Base-by-base conservation (phyloP, 2,329 filamentous ascomycete species). In the Corinectria fuckeliana region DNA sequence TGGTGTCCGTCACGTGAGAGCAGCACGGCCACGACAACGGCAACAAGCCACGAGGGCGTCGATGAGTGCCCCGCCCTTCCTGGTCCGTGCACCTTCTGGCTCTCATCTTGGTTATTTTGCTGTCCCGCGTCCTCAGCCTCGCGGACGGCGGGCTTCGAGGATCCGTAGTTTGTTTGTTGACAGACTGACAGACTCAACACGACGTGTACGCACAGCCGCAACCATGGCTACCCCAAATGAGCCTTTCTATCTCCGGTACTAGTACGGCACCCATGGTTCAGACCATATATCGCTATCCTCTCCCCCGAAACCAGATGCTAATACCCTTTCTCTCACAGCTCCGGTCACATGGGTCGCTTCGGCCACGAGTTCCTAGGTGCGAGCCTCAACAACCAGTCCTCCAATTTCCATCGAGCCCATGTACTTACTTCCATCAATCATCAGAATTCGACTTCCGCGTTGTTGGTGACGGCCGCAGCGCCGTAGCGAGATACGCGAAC, bases 291-390 rank as follows among this genome's bases (percentile, higher is more conserved):
- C 42, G 25, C 14, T 7, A 21, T 14, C 16, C 14, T n/a, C n/a
- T 16, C 36, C 36, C 14, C 3, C 2, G 18, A 36, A 44, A 48
- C 25, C 42, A 41, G 41, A 47, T 67, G 26, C 58, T 63, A 60
- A 62, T 58, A 49, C 50, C 60, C 47, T 49, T 53, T 28, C 38
- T 13, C 25, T 16, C 59, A 70, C 75, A 98, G 94, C 83, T 98
- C 95, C 69, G 95, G 95, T 72, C 95, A 99, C 79, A 95, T 93
- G 78, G 95, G 95, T 73, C 91, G 94, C 66, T 97, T 98, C 77
- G 95, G 95, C 65, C 95, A 99, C 80, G 95, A 99, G 79, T 99
- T 99, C 74, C 83, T 99, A 72, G 95, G 94, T 97, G 66, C 39
- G 69, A 57, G 50, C 26, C 30, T 14, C 39, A 36, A 48, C n/a